phyloP scores from a whole-genome alignment of 192 early-diverging fungal genomes.

The Allomyces javanicus region DNA sequence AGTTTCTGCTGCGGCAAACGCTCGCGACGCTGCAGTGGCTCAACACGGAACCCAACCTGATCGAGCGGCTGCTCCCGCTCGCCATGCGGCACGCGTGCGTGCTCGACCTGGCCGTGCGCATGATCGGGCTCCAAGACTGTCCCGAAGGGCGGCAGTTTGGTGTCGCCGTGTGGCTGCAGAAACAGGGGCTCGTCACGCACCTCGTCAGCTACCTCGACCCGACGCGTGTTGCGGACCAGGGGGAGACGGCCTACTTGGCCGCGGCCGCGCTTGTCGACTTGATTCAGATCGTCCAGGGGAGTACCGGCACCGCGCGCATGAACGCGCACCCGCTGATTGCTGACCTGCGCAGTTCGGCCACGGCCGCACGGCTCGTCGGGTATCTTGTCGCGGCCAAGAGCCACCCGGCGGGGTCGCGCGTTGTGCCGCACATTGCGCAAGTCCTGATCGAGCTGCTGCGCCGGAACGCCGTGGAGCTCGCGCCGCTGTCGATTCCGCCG shows the following conservation, averaged over 20 bases:
- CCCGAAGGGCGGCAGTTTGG: conserved; percentile 63
- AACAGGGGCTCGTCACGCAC: conserved; percentile 48
- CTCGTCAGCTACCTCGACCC: conserved; percentile 67
- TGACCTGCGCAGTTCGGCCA: conserved; percentile 36
- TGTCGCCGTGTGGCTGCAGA: conserved; percentile 55
- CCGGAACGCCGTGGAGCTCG: conserved; percentile 44
- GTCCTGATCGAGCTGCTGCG: conserved; percentile 97
- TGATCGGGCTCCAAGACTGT: conserved; percentile 83
- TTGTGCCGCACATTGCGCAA: conserved; percentile 79
- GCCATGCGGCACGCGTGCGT: conserved; percentile 60
- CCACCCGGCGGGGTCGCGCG: conserved; percentile 60
- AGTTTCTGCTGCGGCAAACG: conserved; percentile 74
- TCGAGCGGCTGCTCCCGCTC: conserved; percentile 58
- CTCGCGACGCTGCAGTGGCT: conserved; percentile 79
- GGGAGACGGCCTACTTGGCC: conserved; percentile 50
- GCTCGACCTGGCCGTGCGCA: conserved; percentile 74
- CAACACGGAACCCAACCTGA: conserved; percentile 49
- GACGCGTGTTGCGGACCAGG: conserved; percentile 27
- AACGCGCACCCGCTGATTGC: conserved; percentile 42
- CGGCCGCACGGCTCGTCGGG: conserved; percentile 51
- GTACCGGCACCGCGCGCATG: conserved; percentile 38
- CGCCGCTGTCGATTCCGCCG: no score
- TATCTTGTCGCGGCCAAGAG: conserved; percentile 62
- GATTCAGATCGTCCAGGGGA: conserved; percentile 58
- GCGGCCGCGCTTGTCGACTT: conserved; percentile 64